A percentile compares a stretch with the other conserved stretches of the same genome.
phyloP scores from a whole-genome alignment of 2,329 filamentous ascomycete species.

The Didymella segeticola region DNA sequence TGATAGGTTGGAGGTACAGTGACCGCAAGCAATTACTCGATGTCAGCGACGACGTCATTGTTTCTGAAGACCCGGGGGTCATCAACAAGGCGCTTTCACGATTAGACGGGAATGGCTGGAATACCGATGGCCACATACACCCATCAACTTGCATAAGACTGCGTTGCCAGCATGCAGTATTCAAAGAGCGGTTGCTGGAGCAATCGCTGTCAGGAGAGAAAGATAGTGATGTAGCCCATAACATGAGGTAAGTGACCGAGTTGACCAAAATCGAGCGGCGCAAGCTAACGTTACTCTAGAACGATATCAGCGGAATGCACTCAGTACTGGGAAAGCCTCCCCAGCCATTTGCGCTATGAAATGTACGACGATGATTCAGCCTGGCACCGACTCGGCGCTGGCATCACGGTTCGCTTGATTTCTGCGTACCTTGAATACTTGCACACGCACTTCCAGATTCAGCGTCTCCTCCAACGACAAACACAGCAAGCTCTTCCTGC shows the following conservation, averaged over 20 bases:
- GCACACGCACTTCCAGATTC: constrained; percentile 44
- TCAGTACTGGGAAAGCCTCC: constrained; percentile 38
- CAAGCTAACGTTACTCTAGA: constrained; percentile 22
- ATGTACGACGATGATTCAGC: constrained; percentile 41
- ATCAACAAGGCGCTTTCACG: constrained; percentile 36
- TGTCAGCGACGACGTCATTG: constrained; percentile 36
- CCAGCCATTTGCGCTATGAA: constrained; percentile 44
- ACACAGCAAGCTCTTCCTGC: constrained; percentile 41
- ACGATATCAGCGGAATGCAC: constrained; percentile 36
- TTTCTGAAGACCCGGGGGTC: constrained; percentile 32
- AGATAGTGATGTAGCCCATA: constrained; percentile 35
- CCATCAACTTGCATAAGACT: constrained; percentile 38
- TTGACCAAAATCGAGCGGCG: too few relatives aligned
- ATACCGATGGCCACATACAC: constrained; percentile 35
- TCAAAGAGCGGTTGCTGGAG: constrained; percentile 43
- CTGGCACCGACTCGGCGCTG: constrained; percentile 36
- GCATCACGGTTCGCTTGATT: constrained; percentile 36
- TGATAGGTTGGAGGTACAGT: constrained; percentile 44
- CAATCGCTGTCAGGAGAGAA: constrained; percentile 42
- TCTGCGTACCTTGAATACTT: constrained; percentile 45
- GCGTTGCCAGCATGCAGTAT: constrained; percentile 34
- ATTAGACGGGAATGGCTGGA: constrained; percentile 42
- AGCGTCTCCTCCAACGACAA: constrained; percentile 42
- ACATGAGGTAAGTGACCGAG: constrained; percentile 35
- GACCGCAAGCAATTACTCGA: constrained; percentile 42